Evolutionary conservation across 345 rosid species (phyloP), one percentile per base, ranked within the genome.

Genomic region (Boechera divaricarpa): DNA sequence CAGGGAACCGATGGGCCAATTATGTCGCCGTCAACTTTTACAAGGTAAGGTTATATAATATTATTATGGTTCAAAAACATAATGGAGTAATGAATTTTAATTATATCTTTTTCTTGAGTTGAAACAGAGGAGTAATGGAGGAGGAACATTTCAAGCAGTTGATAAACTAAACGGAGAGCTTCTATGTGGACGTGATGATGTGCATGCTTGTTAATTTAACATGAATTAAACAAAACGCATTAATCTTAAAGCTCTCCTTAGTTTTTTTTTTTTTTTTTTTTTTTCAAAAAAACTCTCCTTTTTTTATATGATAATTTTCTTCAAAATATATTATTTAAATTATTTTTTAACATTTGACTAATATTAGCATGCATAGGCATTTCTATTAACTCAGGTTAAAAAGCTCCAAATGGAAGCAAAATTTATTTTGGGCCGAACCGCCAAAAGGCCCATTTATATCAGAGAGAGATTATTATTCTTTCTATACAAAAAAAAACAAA

Each of bases 131-230:
- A 84, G 92, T 48, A 44, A 63, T 16, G 89, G 91, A 70, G 92
- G 90, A 66, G 89, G 90, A 75, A 82, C 84, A 71, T 89, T 89
- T 76, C 74, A 78, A 79, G 92, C 89, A 10, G 51, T 87, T 4
- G 91, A 89, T 65, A 80, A 53, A 39, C 69, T 89, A 71, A 89
- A 89, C 13, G 94, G 92, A 11, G 70, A 78, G 78, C 80, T 82
- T 41, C 63, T 82, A 15, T 88, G 92, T 38, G 86, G 84, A 24
- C 79, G 85, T 70, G 67, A 69, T 44, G 87, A 88, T 75, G 83
- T 86, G 4, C 82, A 75, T 77, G 85, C 52, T 61, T 48, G 18
- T n/a, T 48, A 6, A 41, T 41, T 39, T 33, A 33, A 33, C 1
- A 33, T 5, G 1, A 33, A 33, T 5, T 33, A 33, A 33, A 33